Base-by-base conservation (phyloP, 1,284 basidiomycete species). In the Porogramme epimiltina region DNA sequence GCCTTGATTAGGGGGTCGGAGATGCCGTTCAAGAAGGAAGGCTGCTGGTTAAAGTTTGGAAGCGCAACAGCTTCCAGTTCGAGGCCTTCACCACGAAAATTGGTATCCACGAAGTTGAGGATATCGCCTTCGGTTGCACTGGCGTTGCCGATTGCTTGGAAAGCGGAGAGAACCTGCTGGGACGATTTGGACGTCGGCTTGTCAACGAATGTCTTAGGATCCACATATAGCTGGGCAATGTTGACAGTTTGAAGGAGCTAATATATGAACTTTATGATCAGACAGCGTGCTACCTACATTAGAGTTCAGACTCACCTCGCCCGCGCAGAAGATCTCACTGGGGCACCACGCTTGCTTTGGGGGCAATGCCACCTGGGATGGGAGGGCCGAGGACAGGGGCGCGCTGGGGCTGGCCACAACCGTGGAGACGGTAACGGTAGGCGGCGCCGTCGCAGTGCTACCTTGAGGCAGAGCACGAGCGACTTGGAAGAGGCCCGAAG, bases 161-260 rank as follows among this genome's bases (percentile, higher is more conserved):
- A 95, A 52, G 88, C 88, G 0, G 79, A 70, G 37, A 93, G 73
- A 6, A 93, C 91, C 47, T 79, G 73, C 55, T 85, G 80, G 6
- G 86, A 68, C 0, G 79, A 70, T 59, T 83, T 81, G 62, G 73
- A 77, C 0, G 93, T 95, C 1, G 92, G 93, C 76, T 93, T 96
- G 77, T 97, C 94, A 15, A 91, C 88, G 66, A 97, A 90, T 0
- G 90, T 93, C 72, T 97, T 97, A 47, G 86, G 86, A 69, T 98
- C 95, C 0, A 76, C 64, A 67, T 83, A 98, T 28, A 92, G 73
- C 24, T 79, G 67, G 0, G 93, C 87, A 40, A 96, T 62, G 70
- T 95, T 89, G 51, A 96, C 86, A 1, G 91, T 88, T 80, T 95
- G 92, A 26, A 95, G 74, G 5, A 95, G 66, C 89, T 92, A 56